These are phyloP conservation scores for Microdochium trichocladiopsis DNA, from an alignment of 2,329 filamentous ascomycete species.

Conservation along the genomic window DNA sequence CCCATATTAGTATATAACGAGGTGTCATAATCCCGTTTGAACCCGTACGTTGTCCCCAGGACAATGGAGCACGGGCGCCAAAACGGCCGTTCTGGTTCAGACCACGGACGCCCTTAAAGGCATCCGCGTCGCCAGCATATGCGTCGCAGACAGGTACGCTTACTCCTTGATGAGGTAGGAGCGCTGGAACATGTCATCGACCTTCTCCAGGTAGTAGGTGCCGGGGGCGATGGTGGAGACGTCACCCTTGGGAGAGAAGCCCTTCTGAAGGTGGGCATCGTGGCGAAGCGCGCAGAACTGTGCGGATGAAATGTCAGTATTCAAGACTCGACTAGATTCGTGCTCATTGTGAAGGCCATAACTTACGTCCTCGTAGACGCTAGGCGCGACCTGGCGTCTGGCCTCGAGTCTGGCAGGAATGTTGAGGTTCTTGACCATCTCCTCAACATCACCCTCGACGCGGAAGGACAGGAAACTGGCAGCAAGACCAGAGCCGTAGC, in stretches of 20 bases:
- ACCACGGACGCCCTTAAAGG: background rate
- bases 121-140: background rate
- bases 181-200: slow-evolving; percentile 83
- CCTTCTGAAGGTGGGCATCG: slow-evolving; percentile 76
- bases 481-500: slow-evolving; percentile 71
- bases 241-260: slow-evolving; percentile 64
- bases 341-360: no score
- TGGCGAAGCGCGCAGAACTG: slow-evolving; percentile 79
- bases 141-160: background rate
- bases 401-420: slow-evolving; percentile 61
- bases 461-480: slow-evolving; percentile 69
- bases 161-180: slow-evolving; percentile 71
- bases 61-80: background rate
- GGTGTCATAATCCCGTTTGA: background rate
- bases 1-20: background rate
- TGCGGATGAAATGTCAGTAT: no score
- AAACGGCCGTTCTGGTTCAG: background rate
- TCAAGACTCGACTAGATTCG: no score
- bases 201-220: slow-evolving; percentile 72
- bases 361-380: slow-evolving; percentile 68
- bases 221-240: slow-evolving; percentile 57
- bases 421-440: slow-evolving; percentile 61
- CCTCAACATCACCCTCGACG: slow-evolving; percentile 62
- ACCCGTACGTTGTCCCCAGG: background rate
- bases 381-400: slow-evolving; percentile 59